Conservation (phyloP, 306 rosid species). For the Cicer judaicum region DNA sequence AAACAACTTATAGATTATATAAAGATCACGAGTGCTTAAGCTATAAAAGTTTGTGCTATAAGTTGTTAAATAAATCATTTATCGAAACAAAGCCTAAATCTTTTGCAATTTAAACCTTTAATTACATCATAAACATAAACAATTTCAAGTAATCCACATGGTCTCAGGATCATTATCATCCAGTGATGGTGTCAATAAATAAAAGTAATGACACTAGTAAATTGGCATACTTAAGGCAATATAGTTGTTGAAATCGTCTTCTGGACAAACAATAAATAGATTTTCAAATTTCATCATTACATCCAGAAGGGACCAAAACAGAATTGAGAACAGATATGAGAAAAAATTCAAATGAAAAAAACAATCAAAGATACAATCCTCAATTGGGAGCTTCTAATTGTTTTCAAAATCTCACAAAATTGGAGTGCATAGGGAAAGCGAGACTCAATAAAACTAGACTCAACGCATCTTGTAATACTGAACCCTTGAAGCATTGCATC, state of each 20-base stretch:
- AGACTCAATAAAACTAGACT: slow-evolving; percentile 10
- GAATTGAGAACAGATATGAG: slow-evolving; percentile 36
- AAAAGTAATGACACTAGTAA: neutral
- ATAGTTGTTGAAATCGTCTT: neutral
- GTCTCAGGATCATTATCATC: neutral
- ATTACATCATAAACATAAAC: neutral
- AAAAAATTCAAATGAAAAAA: slow-evolving; percentile 42
- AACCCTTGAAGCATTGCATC: slow-evolving; percentile 67
- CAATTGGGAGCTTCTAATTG: slow-evolving; percentile 17
- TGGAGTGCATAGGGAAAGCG: slow-evolving; percentile 12
- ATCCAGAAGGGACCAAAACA: slow-evolving; percentile 19
- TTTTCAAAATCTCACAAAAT: slow-evolving; percentile 44
- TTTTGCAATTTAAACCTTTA: neutral
- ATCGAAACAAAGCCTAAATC: neutral
- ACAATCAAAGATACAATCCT: slow-evolving; percentile 36
- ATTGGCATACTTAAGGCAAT: neutral
- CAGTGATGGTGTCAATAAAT: neutral
- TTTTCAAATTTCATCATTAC: slow-evolving; percentile 49
- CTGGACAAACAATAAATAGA: slow-evolving; percentile 29
- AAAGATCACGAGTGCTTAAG: too few species aligned
- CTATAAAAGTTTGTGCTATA: too few species aligned
- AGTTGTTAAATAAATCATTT: too few species aligned
- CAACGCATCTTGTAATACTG: slow-evolving; percentile 90
- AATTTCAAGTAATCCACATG: neutral
- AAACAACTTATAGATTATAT: too few species aligned